These are phyloP conservation scores for Xerocomus brunneocitrinus DNA, from an alignment of 768 basidiomycete genomes.

Conservation along the genomic window DNA sequence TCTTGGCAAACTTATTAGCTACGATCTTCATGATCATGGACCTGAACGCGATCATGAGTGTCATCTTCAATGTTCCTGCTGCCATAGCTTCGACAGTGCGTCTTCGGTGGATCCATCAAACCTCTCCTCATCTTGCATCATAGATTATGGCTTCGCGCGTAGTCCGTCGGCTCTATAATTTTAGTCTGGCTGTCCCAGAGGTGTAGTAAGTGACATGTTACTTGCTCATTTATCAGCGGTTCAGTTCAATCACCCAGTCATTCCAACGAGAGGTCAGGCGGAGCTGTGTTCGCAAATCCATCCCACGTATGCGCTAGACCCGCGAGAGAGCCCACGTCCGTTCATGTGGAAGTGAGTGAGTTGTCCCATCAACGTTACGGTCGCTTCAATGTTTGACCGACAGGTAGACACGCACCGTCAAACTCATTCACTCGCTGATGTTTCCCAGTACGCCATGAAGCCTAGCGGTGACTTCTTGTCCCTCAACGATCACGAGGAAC, in stretches of 20 bases:
- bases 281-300: conserved; percentile 14
- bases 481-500: conserved; percentile 19
- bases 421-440: conserved; percentile 21
- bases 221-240: neutral
- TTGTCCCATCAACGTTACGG: neutral
- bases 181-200: conserved; percentile 27
- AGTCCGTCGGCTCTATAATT: conserved; percentile 56
- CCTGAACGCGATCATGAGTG: conserved; percentile 62
- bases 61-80: conserved; percentile 64
- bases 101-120: neutral
- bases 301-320: conserved; percentile 14
- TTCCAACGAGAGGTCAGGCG: conserved; percentile 19
- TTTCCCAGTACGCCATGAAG: conserved; percentile 21
- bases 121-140: neutral
- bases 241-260: conserved; percentile 11
- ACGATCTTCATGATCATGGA: conserved; percentile 62
- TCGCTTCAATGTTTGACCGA: neutral
- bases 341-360: conserved; percentile 34
- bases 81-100: conserved; percentile 48
- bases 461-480: conserved; percentile 21
- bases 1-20: conserved; percentile 39
- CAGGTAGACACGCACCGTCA: conserved; percentile 30
- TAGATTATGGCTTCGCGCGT: conserved; percentile 59
- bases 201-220: conserved; percentile 24
- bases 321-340: conserved; percentile 14